These are phyloP conservation scores for Grigorovia yakushimaensis DNA, from an alignment of 805 yeast species.

Conservation along the genomic window DNA sequence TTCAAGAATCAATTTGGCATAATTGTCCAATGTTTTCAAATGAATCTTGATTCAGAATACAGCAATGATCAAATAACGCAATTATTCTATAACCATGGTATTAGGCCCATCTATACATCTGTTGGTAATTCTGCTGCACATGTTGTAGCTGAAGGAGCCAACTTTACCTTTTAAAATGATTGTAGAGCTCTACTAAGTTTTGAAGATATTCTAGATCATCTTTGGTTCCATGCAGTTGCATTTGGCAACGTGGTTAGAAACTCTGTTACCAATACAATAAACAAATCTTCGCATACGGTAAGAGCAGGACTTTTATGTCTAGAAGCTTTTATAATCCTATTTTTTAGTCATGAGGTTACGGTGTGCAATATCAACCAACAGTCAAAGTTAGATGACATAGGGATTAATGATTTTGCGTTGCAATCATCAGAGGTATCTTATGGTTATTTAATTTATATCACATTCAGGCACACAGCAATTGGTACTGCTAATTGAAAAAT, in stretches of 20 bases:
- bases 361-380: background rate
- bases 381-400: background rate
- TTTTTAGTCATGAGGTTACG: slow-evolving; percentile 8
- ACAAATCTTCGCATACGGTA: background rate
- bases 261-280: background rate
- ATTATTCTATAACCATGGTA: slow-evolving; percentile 3
- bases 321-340: slow-evolving; percentile 3
- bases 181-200: slow-evolving; percentile 5
- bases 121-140: slow-evolving; percentile 5
- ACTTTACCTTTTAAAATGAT: slow-evolving; percentile 8
- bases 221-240: slow-evolving; percentile 9
- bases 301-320: slow-evolving; percentile 5
- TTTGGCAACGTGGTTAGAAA: slow-evolving; percentile 6
- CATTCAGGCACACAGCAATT: background rate
- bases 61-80: slow-evolving; percentile 1
- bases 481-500: slow-evolving; percentile 2
- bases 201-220: slow-evolving; percentile 4
- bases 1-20: background rate
- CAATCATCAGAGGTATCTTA: slow-evolving; percentile 4
- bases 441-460: slow-evolving; percentile 5
- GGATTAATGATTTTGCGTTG: slow-evolving; percentile 2
- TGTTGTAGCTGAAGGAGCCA: slow-evolving; percentile 10
- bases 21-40: slow-evolving; percentile 3
- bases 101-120: slow-evolving; percentile 5
- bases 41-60: slow-evolving; percentile 9